Percentiles rank a stretch among this genome's conserved stretches.
Conservation (phyloP, 495 filamentous ascomycete genomes). For the Xylaria scruposa region DNA sequence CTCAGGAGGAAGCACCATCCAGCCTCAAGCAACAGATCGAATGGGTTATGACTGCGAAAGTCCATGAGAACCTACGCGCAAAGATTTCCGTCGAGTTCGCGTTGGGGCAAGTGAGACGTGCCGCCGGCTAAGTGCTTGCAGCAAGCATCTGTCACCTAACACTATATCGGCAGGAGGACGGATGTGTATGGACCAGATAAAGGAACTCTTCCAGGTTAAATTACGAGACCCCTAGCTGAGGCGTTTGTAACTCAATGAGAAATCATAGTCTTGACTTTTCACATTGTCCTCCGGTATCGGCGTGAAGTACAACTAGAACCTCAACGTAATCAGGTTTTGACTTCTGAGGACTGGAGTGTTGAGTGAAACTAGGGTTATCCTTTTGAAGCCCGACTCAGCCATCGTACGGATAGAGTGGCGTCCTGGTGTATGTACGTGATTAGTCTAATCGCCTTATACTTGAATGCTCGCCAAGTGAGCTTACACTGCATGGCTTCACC, state of each 20-base stretch:
- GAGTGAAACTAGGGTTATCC: background rate
- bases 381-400: background rate
- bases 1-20: background rate
- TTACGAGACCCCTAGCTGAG: background rate
- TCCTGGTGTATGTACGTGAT: background rate
- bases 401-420: background rate
- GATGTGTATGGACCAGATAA: background rate
- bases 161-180: background rate
- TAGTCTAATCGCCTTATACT: background rate
- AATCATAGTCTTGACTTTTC: background rate
- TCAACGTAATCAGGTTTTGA: background rate
- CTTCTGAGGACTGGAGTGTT: background rate
- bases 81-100: conserved; percentile 10
- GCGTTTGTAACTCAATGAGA: background rate
- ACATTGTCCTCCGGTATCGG: background rate
- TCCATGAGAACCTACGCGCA: background rate
- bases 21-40: conserved; percentile 13
- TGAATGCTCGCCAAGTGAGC: conserved; percentile 1
- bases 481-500: background rate
- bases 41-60: background rate
- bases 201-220: background rate
- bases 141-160: background rate
- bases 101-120: background rate
- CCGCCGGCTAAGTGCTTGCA: background rate
- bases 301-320: background rate